These are phyloP conservation scores for Capsicum rhomboideum DNA, from an alignment of 257 asterid genomes.

Conservation along the genomic window DNA sequence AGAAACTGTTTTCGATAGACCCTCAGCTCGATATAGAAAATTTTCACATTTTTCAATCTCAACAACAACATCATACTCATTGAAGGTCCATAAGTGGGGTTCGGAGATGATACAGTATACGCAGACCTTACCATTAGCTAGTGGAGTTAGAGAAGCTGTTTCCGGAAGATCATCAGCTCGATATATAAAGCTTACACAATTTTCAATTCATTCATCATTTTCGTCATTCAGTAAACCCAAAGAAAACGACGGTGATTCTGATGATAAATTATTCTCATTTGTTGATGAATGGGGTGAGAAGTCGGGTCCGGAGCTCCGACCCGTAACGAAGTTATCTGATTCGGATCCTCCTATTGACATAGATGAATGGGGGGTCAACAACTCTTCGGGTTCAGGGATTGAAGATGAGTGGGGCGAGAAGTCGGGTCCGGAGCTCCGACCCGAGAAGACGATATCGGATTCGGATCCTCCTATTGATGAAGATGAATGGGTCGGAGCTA, in stretches of 20 bases:
- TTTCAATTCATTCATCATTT: background rate
- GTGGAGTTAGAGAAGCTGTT: too few species aligned
- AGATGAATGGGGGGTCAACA: slow-evolving; percentile 1
- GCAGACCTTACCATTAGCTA: too few species aligned
- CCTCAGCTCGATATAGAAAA: background rate
- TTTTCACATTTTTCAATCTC: too few species aligned
- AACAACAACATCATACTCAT: too few species aligned
- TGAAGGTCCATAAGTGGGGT: too few species aligned
- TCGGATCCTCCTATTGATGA: slow-evolving; percentile 60
- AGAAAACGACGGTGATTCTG: background rate
- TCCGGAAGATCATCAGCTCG: too few species aligned
- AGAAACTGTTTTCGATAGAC: too few species aligned
- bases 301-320: background rate
- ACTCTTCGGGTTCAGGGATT: too few species aligned
- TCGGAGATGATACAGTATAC: too few species aligned
- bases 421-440: slow-evolving; percentile 44
- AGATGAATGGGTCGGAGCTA: slow-evolving; percentile 79
- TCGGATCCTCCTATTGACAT: background rate
- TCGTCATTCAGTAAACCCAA: background rate
- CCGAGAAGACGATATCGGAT: slow-evolving; percentile 28
- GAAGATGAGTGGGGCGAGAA: background rate
- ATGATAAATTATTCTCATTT: slow-evolving; percentile 11
- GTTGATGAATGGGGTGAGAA: slow-evolving; percentile 89
- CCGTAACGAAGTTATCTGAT: slow-evolving; percentile 3
- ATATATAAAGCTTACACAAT: background rate